Percentiles rank a stretch among this genome's conserved stretches.
These are phyloP conservation scores for Parmelia sp. DNA, from an alignment of 495 filamentous ascomycete genomes.

Conservation along the genomic window DNA sequence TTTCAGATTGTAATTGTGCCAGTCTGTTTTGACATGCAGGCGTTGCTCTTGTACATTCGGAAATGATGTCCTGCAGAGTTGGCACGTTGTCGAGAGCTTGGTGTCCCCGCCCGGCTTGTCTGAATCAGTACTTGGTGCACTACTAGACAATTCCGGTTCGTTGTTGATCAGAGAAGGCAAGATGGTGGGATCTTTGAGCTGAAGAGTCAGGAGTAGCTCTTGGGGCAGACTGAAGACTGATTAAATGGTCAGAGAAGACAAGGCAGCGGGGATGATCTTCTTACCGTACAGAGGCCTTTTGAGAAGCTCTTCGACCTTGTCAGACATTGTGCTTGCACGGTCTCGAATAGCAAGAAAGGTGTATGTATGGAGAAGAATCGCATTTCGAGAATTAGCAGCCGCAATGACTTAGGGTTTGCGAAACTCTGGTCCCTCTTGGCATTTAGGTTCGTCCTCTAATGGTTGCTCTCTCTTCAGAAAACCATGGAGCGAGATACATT, in stretches of 20 bases:
- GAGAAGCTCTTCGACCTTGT: constrained; percentile 46
- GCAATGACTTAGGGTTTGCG: too few relatives aligned
- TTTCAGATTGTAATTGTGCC: constrained; percentile 91
- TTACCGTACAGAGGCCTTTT: constrained; percentile 61
- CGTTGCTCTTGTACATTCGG: constrained; percentile 72
- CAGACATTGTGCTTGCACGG: constrained; percentile 18
- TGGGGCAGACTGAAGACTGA: constrained; percentile 80
- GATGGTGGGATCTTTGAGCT: constrained; percentile 43
- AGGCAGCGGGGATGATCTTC: not conserved
- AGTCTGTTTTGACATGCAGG: constrained; percentile 80
- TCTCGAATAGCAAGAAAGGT: not conserved
- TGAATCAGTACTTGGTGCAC: constrained; percentile 23
- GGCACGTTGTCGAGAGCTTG: constrained; percentile 67
- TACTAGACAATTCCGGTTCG: constrained; percentile 12
- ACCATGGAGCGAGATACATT: too few relatives aligned
- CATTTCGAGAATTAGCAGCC: too few relatives aligned
- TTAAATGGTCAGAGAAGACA: constrained; percentile 22
- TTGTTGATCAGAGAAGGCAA: constrained; percentile 32
- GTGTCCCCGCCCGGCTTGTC: constrained; percentile 38
- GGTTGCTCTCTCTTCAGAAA: too few relatives aligned
- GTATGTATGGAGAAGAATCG: not conserved
- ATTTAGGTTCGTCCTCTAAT: too few relatives aligned
- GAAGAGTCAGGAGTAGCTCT: constrained; percentile 66
- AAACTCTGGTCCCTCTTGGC: not conserved
- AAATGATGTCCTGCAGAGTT: constrained; percentile 69